A percentile compares a stretch with the other conserved stretches of the same genome.
phyloP scores from a whole-genome alignment of 2,329 filamentous ascomycete species.

The Sclerotinia minor region DNA sequence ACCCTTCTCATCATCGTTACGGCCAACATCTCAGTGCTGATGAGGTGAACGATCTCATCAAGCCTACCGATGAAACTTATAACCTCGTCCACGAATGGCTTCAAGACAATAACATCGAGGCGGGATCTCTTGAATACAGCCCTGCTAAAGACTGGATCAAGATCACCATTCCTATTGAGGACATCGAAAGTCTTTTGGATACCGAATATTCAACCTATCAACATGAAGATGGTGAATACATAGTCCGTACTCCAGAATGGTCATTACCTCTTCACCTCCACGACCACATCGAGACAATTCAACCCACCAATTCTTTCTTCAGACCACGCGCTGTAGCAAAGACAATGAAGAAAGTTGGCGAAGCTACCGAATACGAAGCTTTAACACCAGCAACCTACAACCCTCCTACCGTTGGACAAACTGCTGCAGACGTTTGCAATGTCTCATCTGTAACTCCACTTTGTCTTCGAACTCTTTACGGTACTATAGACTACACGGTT shows the following conservation, averaged over 20 bases:
- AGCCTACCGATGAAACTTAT: constrained; percentile 52
- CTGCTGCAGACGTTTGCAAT: constrained; percentile 62
- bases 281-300: constrained; percentile 49
- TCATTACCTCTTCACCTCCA: constrained; percentile 47
- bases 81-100: constrained; percentile 59
- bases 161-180: constrained; percentile 48
- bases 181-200: constrained; percentile 44
- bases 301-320: constrained; percentile 60
- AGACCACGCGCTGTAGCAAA: constrained; percentile 45
- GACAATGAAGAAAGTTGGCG: constrained; percentile 27
- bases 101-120: constrained; percentile 51
- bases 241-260: constrained; percentile 36
- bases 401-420: constrained; percentile 16
- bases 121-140: constrained; percentile 45
- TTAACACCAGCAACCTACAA: constrained; percentile 17
- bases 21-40: constrained; percentile 53
- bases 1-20: constrained; percentile 55
- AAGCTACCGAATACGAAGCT: constrained; percentile 3
- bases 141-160: constrained; percentile 59
- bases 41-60: constrained; percentile 54
- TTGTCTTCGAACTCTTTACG: constrained; percentile 36
- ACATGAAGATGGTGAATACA: constrained; percentile 37
- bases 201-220: constrained; percentile 43
- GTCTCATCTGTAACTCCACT: constrained; percentile 32
- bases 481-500: constrained; percentile 32